Conservation (phyloP, 495 filamentous ascomycete species). For the Trichoderma virens region DNA sequence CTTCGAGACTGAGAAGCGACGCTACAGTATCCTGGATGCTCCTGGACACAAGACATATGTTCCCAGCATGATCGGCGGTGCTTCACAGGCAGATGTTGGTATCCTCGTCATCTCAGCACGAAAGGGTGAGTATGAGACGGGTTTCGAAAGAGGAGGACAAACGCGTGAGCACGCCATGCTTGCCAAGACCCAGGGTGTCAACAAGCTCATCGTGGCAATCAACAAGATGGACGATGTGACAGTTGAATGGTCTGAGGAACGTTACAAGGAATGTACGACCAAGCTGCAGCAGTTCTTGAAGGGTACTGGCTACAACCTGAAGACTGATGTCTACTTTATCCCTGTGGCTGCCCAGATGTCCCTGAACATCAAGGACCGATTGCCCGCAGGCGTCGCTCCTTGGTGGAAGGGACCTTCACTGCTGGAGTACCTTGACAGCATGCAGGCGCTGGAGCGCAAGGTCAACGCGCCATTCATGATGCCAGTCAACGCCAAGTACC, state of each 20-base stretch:
- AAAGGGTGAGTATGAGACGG: conserved; percentile 98
- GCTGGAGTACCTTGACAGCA: conserved; percentile 84
- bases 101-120: conserved; percentile 93
- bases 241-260: conserved; percentile 87
- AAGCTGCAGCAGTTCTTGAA: conserved; percentile 86
- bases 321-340: conserved; percentile 90
- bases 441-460: conserved; percentile 90
- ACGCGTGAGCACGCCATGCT: conserved; percentile 95
- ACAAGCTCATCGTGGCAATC: conserved; percentile 85
- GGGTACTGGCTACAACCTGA: conserved; percentile 83
- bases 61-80: conserved; percentile 89
- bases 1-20: conserved; percentile 84
- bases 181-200: conserved; percentile 96
- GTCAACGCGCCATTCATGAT: conserved; percentile 99
- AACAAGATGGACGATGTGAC: conserved; percentile 99
- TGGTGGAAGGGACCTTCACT: conserved; percentile 94
- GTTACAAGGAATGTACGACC: conserved; percentile 84
- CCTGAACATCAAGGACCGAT: conserved; percentile 77
- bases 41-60: conserved; percentile 96
- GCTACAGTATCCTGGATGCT: conserved; percentile 92
- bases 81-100: conserved; percentile 93
- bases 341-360: conserved; percentile 87
- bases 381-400: conserved; percentile 64
- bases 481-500: conserved; percentile 91
- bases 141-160: conserved; percentile 98